Conservation (phyloP, 257 asterid species). For the Linderniella brevidens region DNA sequence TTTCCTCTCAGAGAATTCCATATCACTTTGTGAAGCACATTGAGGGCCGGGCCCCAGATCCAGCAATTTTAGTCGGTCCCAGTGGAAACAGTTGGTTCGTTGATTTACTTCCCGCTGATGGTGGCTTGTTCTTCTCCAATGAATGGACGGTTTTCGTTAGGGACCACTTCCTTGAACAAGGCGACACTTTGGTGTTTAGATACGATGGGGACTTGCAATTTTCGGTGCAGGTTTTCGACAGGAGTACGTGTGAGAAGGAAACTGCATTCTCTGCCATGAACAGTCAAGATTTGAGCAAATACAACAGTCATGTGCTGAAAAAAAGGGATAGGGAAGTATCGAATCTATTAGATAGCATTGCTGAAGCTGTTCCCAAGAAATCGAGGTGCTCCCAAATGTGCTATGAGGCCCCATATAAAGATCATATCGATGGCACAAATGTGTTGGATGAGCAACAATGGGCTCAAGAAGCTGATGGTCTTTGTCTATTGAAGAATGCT, state of each 20-base stretch:
- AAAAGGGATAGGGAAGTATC: conserved; percentile 51
- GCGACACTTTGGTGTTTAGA: conserved; percentile 44
- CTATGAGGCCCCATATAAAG: conserved; percentile 17
- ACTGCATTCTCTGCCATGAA: conserved; percentile 34
- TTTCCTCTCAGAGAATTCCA: conserved; percentile 51
- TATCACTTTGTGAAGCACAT: conserved; percentile 31
- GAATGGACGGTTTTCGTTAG: conserved; percentile 37
- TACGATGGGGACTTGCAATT: conserved; percentile 63
- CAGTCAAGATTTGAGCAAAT: conserved; percentile 38
- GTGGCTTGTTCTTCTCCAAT: conserved; percentile 21
- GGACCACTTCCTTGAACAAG: conserved; percentile 38
- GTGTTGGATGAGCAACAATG: conserved; percentile 15
- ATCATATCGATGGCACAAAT: conserved; percentile 15
- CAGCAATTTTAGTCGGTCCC: conserved; percentile 34
- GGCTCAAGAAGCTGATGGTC: conserved; percentile 19
- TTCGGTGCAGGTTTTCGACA: conserved; percentile 59
- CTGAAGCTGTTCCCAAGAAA: conserved; percentile 52
- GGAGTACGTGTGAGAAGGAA: conserved; percentile 66
- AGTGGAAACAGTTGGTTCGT: conserved; percentile 34
- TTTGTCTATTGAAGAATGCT: conserved; percentile 15
- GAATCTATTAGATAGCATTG: conserved; percentile 23
- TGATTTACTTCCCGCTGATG: conserved; percentile 15
- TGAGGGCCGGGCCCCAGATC: conserved; percentile 26
- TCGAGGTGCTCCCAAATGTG: conserved; percentile 29
- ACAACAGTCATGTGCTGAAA: conserved; percentile 14